Evolutionary conservation across 2,329 filamentous ascomycete genomes (phyloP), one percentile per base, ranked within the genome.

Genomic region (Epicoccum nigrum): DNA sequence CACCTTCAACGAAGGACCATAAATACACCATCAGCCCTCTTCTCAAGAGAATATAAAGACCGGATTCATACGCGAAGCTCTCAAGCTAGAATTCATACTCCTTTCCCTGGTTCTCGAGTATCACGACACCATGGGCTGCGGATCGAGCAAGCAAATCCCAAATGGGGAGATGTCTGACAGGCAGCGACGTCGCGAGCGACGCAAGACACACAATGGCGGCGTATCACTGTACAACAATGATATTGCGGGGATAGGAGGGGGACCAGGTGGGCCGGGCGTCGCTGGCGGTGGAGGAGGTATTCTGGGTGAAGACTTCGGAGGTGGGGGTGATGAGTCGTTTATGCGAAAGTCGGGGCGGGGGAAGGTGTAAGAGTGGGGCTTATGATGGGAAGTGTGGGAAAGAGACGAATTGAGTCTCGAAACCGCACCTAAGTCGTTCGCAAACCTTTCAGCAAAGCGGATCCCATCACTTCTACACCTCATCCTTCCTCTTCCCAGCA

Each of bases 201-300:
- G 43, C 3, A 45, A 45, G 17, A 45, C 23, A 12, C 28, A 31
- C n/a, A 45, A 45, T 16, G 43, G 43, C 17, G 43, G 43, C n/a
- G 43, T 45, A 4, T 45, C 43, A 2, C 15, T 45, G n/a, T 13
- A 45, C 23, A 39, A 45, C 17, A 39, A 16, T 8, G n/a, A 39
- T 3, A 11, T 45, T 4, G 43, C 43, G 2, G 43, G 43, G 4
- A 45, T 45, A 7, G 43, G 43, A 9, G 43, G 43, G 8, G 43
- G 43, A 9, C 43, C 43, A 4, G 43, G 43, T n/a, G 43, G 33
- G 3, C 43, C 43, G 13, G n/a, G 21, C 6, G 12, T 8, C 3
- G 41, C 11, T 5, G 43, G 43, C 6, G 28, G 33, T 20, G 42
- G 42, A 2, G 43, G 43, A 13, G 43, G 43, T 4, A 9, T 45